Conservation (phyloP, 306 rosid genomes). For the Macrotyloma uniflorum region DNA sequence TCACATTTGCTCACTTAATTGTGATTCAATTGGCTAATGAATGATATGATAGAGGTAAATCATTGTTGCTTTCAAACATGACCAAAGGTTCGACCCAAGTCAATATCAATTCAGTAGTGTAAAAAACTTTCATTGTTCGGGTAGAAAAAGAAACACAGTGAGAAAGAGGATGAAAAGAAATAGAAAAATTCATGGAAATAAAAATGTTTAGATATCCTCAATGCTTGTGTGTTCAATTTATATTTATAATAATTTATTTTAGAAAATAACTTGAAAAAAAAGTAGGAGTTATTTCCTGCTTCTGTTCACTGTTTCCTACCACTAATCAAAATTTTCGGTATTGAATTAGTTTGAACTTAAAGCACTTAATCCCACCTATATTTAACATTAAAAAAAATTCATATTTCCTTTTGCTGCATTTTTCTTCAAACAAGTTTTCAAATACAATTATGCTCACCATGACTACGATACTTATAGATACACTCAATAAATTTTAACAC, state of each 20-base stretch:
- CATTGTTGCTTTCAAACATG: background rate
- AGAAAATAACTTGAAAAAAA: background rate
- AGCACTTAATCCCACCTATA: background rate
- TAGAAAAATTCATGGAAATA: too few species aligned
- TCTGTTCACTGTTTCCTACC: too few species aligned
- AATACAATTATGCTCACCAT: background rate
- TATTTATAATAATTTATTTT: background rate
- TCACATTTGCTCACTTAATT: background rate
- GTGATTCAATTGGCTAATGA: background rate
- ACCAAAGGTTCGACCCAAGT: background rate
- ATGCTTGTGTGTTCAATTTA: background rate
- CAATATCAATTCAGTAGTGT: background rate
- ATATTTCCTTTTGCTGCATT: background rate
- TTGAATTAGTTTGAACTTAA: constrained; percentile 1
- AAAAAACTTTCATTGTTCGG: background rate
- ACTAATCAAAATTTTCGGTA: constrained; percentile 6
- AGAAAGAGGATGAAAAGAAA: too few species aligned
- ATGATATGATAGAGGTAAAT: background rate
- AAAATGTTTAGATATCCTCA: background rate
- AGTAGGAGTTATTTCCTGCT: background rate
- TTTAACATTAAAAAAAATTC: background rate
- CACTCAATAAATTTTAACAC: background rate
- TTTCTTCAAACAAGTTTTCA: background rate
- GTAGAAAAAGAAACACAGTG: too few species aligned
- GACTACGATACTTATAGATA: background rate